Percentiles rank a stretch among this genome's conserved stretches.
These are phyloP conservation scores for Agarophyton chilense DNA, from an alignment of 23 red algal species.

Conservation along the genomic window DNA sequence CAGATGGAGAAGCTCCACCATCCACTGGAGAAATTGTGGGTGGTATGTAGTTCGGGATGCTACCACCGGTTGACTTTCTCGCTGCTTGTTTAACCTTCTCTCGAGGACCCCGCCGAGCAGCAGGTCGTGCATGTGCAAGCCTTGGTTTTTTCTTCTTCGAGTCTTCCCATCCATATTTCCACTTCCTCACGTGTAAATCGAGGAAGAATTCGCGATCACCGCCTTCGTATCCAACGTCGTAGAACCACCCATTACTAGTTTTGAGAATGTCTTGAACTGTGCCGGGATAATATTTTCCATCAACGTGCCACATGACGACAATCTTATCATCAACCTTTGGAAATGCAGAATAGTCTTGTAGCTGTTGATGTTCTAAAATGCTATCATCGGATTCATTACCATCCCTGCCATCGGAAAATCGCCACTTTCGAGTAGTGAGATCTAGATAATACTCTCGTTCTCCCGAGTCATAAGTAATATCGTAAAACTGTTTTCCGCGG, in stretches of 20 bases:
- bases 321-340: conserved; percentile 43
- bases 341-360: neutral
- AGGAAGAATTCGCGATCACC: conserved; percentile 68
- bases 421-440: conserved; percentile 56
- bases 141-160: neutral
- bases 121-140: neutral
- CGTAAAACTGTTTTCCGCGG: conserved; percentile 40
- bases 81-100: conserved; percentile 10
- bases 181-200: conserved; percentile 48
- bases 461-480: conserved; percentile 52
- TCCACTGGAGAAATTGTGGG: neutral
- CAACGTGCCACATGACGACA: conserved; percentile 58
- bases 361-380: neutral
- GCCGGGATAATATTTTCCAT: conserved; percentile 56
- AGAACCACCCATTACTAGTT: conserved; percentile 18
- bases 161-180: conserved; percentile 1
- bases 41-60: neutral
- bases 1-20: neutral
- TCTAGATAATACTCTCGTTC: conserved; percentile 63
- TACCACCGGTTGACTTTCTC: neutral
- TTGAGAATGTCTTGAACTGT: conserved; percentile 36
- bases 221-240: conserved; percentile 51
- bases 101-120: neutral
- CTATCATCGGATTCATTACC: conserved; percentile 1
- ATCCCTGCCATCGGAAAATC: conserved; percentile 23